These are phyloP conservation scores for Voacanga thouarsii DNA, from an alignment of 257 asterid genomes.

Conservation along the genomic window DNA sequence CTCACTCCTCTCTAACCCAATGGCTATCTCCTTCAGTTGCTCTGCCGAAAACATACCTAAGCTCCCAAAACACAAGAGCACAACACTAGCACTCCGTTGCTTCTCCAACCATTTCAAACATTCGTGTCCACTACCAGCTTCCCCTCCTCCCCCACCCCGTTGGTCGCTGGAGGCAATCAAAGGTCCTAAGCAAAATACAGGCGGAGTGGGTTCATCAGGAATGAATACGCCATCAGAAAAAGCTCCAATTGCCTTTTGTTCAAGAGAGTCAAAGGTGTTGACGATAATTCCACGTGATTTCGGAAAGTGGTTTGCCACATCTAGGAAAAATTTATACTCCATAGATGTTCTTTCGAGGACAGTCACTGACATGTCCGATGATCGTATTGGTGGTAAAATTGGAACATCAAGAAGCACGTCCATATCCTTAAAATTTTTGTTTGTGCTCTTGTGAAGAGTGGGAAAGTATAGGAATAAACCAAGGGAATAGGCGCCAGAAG, in stretches of 20 bases:
- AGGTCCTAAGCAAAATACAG: constrained; percentile 59
- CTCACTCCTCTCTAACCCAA: constrained; percentile 47
- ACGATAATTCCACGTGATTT: constrained; percentile 40
- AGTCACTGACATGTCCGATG: constrained; percentile 38
- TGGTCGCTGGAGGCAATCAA: constrained; percentile 23
- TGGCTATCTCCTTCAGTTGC: constrained; percentile 46
- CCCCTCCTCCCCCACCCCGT: constrained; percentile 6
- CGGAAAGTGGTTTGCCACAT: background rate
- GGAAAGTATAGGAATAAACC: constrained; percentile 36
- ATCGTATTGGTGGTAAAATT: constrained; percentile 38
- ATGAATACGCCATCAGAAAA: constrained; percentile 37
- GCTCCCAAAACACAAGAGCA: constrained; percentile 61
- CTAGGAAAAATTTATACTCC: constrained; percentile 29
- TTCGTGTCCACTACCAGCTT: constrained; percentile 21
- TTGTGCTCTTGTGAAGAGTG: constrained; percentile 18
- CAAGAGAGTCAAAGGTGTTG: constrained; percentile 49
- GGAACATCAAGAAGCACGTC: constrained; percentile 35
- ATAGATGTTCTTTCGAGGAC: constrained; percentile 28
- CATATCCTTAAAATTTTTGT: constrained; percentile 41
- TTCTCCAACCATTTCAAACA: constrained; percentile 57
- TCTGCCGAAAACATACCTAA: constrained; percentile 32
- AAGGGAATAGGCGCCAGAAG: constrained; percentile 39
- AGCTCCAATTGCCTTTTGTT: constrained; percentile 26
- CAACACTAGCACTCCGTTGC: constrained; percentile 55
- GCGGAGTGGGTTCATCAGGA: constrained; percentile 45